Conservation (phyloP, 2,329 filamentous ascomycete genomes). For the Botrytis tulipae region DNA sequence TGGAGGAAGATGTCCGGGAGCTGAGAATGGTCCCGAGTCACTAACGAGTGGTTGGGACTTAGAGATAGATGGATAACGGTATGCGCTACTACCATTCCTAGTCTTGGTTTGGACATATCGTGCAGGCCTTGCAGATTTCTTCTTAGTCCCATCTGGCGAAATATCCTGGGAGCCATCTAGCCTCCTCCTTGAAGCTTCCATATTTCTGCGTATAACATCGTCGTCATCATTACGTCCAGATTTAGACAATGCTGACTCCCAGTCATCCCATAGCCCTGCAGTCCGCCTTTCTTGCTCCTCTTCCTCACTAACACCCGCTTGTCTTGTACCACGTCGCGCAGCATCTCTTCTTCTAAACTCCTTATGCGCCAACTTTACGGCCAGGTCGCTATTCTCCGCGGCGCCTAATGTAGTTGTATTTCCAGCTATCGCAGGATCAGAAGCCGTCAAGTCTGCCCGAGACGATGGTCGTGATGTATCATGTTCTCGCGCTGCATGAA, state of each 20-base stretch:
- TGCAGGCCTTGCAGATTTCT: conserved; percentile 35
- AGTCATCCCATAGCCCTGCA: conserved; percentile 53
- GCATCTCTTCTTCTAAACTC: conserved; percentile 69
- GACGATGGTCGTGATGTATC: conserved; percentile 22
- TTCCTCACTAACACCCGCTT: conserved; percentile 55
- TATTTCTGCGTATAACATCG: conserved; percentile 50
- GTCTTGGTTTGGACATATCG: conserved; percentile 23
- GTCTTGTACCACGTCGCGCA: conserved; percentile 54
- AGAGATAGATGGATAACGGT: conserved; percentile 57
- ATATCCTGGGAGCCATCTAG: conserved; percentile 38
- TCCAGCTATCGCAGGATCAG: conserved; percentile 61
- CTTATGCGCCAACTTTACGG: conserved; percentile 70
- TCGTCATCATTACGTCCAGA: conserved; percentile 37
- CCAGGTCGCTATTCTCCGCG: conserved; percentile 69
- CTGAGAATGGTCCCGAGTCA: conserved; percentile 14
- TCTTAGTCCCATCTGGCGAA: conserved; percentile 29
- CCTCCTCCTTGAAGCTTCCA: conserved; percentile 49
- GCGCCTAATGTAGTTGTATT: conserved; percentile 64
- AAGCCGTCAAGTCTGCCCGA: conserved; percentile 42
- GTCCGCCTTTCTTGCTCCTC: conserved; percentile 56
- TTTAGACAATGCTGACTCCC: conserved; percentile 46
- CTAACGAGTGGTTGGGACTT: conserved; percentile 49
- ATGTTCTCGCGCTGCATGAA: conserved; percentile 19
- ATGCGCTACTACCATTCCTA: conserved; percentile 38
- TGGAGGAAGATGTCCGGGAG: conserved; percentile 28